phyloP scores from a whole-genome alignment of 768 basidiomycete species.

The Pleurotus tuoliensis region DNA sequence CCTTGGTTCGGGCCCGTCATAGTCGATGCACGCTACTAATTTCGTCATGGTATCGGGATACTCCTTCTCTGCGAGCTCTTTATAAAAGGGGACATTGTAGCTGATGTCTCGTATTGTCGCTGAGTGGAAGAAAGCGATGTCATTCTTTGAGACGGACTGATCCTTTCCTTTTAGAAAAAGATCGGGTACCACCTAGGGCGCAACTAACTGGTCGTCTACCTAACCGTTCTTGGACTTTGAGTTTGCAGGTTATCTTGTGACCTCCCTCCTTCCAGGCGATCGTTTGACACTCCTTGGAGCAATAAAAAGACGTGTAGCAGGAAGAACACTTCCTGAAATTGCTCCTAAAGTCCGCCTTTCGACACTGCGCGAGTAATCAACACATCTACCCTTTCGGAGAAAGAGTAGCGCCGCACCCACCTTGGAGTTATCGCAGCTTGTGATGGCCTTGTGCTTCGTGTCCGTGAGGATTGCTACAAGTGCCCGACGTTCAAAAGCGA shows the following conservation, averaged over 20 bases:
- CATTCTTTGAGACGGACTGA: slow-evolving; percentile 27
- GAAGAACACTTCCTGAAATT: slow-evolving; percentile 29
- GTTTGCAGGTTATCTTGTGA: slow-evolving; percentile 31
- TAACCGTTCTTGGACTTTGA: slow-evolving; percentile 32
- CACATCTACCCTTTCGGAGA: neutral
- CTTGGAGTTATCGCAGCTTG: slow-evolving; percentile 34
- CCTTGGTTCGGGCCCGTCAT: slow-evolving; percentile 23
- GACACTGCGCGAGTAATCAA: slow-evolving; percentile 21
- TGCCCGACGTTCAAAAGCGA: slow-evolving; percentile 22
- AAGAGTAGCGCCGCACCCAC: slow-evolving; percentile 10
- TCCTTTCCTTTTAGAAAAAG: slow-evolving; percentile 24
- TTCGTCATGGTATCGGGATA: slow-evolving; percentile 20
- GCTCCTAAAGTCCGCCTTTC: slow-evolving; percentile 29
- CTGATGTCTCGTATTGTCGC: slow-evolving; percentile 30
- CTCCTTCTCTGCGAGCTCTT: slow-evolving; percentile 18
- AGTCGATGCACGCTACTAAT: slow-evolving; percentile 31
- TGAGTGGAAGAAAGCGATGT: slow-evolving; percentile 30
- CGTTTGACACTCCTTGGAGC: slow-evolving; percentile 35
- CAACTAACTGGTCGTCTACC: slow-evolving; percentile 16
- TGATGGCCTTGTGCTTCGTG: slow-evolving; percentile 22
- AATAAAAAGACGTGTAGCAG: slow-evolving; percentile 32
- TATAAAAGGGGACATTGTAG: slow-evolving; percentile 22
- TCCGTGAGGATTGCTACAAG: slow-evolving; percentile 20
- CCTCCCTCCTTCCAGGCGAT: slow-evolving; percentile 32
- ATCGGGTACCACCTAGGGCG: neutral